Conservation (phyloP, 78 protist species). For the Reticulomyxa filosa region DNA sequence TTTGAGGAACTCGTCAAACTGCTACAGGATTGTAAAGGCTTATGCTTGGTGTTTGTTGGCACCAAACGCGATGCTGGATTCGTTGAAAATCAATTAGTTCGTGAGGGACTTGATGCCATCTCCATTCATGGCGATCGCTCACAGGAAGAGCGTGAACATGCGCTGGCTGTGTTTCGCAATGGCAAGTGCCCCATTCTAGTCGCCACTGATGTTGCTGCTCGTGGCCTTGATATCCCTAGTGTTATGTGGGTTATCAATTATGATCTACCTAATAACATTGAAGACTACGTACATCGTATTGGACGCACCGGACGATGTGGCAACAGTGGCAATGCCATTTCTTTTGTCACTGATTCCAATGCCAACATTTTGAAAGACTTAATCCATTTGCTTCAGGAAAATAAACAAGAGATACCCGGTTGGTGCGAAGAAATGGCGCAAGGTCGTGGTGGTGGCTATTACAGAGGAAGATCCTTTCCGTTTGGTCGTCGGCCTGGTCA, state of each 20-base stretch:
- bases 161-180: constrained; percentile 43
- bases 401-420: neutral
- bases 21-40: constrained; percentile 7
- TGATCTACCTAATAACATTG: constrained; percentile 73
- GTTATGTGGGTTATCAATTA: constrained; percentile 81
- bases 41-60: too few relatives aligned
- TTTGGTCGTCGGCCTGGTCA: too few relatives aligned
- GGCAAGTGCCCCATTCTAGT: constrained; percentile 44
- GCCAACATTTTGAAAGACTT: constrained; percentile 34
- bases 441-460: too few relatives aligned
- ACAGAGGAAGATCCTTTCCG: too few relatives aligned
- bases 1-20: constrained; percentile 53
- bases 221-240: constrained; percentile 55
- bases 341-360: constrained; percentile 41
- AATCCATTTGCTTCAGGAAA: constrained; percentile 23
- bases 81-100: too few relatives aligned
- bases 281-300: constrained; percentile 91
- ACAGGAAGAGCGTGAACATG: constrained; percentile 83
- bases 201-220: constrained; percentile 79
- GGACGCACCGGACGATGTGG: constrained; percentile 77
- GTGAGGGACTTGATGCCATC: too few relatives aligned
- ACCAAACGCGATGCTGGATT: too few relatives aligned
- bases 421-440: too few relatives aligned
- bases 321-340: constrained; percentile 46
- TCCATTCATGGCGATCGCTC: constrained; percentile 93